A percentile compares a stretch with the other conserved stretches of the same genome.
phyloP scores from a whole-genome alignment of 148 eudicot genomes.

The Fagopyrum tataricum region DNA sequence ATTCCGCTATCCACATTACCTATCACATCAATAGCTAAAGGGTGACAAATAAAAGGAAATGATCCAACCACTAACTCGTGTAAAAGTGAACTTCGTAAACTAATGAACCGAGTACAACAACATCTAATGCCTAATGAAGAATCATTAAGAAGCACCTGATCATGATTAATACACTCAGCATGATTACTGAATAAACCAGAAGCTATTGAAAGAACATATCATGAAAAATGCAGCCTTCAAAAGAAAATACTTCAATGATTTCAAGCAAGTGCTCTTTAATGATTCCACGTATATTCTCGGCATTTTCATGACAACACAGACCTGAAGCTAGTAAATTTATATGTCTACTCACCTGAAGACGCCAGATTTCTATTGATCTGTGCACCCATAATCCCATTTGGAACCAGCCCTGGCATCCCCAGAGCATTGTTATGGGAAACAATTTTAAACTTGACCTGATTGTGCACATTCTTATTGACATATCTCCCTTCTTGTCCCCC shows the following conservation, averaged over 20 bases:
- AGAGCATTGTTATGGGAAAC: constrained; percentile 18
- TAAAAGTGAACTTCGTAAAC: background rate
- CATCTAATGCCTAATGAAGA: background rate
- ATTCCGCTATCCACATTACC: background rate
- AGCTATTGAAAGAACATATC: background rate
- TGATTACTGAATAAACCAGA: background rate
- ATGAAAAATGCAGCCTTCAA: background rate
- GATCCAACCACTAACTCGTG: background rate
- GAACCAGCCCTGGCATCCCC: constrained; percentile 6
- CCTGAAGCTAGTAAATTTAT: background rate
- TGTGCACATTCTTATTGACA: constrained; percentile 18
- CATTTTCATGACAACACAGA: constrained; percentile 3
- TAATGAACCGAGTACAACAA: background rate
- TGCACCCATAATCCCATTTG: constrained; percentile 8
- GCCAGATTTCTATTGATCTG: constrained; percentile 2
- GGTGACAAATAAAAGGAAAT: background rate
- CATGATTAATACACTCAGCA: background rate
- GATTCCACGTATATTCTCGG: background rate
- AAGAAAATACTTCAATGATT: background rate
- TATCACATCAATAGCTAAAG: background rate
- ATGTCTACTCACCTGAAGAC: constrained; percentile 9
- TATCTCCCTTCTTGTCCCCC: constrained; percentile 21
- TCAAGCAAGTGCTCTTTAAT: background rate
- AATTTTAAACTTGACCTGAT: constrained; percentile 18
- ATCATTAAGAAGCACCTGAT: background rate